These are phyloP conservation scores for Lactarius hatsudake DNA, from an alignment of 768 basidiomycete species.

Conservation along the genomic window DNA sequence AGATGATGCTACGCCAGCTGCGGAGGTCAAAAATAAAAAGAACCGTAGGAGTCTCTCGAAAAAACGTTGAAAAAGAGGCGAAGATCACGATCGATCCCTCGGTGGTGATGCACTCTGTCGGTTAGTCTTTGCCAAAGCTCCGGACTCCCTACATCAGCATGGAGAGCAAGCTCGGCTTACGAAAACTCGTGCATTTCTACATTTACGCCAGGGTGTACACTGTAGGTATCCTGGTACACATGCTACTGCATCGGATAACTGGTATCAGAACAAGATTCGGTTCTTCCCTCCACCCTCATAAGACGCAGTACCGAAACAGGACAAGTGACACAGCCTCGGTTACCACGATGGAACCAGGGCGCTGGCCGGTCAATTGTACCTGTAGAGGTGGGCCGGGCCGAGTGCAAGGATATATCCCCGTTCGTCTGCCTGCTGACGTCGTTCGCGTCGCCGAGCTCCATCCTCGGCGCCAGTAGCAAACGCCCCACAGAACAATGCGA, in stretches of 20 bases:
- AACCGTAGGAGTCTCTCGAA: constrained; percentile 18
- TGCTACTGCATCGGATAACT: not conserved
- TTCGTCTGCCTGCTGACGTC: constrained; percentile 56
- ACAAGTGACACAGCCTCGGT: too few relatives aligned
- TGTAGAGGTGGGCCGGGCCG: constrained; percentile 56
- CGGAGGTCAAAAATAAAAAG: constrained; percentile 38
- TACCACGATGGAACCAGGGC: constrained; percentile 14
- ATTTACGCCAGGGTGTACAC: not conserved
- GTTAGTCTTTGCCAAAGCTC: not conserved
- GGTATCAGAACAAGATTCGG: not conserved
- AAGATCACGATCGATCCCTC: not conserved
- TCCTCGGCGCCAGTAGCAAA: constrained; percentile 58
- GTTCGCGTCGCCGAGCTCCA: constrained; percentile 53
- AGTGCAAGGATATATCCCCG: constrained; percentile 62
- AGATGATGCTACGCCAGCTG: constrained; percentile 36
- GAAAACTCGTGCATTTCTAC: not conserved
- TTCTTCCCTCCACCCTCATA: not conserved
- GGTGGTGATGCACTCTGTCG: not conserved
- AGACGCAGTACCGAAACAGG: not conserved
- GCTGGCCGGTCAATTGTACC: constrained; percentile 60
- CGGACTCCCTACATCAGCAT: not conserved
- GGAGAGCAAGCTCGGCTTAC: not conserved
- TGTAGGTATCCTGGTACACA: too few relatives aligned
- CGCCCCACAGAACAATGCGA: constrained; percentile 59
- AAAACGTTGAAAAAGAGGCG: constrained; percentile 4